These are phyloP conservation scores for Ambrosia artemisiifolia DNA, from an alignment of 129 eudicot genomes.

Conservation along the genomic window DNA sequence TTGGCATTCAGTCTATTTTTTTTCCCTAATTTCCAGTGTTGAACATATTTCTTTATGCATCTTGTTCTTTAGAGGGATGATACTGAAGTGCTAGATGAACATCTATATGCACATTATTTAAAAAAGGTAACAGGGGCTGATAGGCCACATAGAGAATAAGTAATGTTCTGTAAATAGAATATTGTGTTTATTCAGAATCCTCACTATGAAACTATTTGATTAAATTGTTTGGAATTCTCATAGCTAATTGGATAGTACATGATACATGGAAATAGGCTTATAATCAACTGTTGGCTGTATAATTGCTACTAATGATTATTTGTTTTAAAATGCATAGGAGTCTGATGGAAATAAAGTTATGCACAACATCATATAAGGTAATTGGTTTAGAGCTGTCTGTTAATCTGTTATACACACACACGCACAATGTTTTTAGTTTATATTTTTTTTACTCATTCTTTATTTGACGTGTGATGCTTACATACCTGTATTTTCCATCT, in stretches of 20 bases:
- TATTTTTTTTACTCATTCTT: not conserved
- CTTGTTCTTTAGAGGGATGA: constrained; percentile 69
- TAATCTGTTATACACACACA: not conserved
- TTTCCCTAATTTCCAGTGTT: not conserved
- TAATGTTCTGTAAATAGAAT: not conserved
- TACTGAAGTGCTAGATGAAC: constrained; percentile 84
- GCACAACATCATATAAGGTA: constrained; percentile 83
- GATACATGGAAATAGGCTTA: not conserved
- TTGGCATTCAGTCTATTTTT: constrained; percentile 1
- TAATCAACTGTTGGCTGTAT: not conserved
- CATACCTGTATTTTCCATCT: not conserved
- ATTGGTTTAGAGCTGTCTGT: not conserved
- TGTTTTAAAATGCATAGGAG: constrained; percentile 56
- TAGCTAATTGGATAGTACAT: not conserved
- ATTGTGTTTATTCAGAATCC: not conserved
- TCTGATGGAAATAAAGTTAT: constrained; percentile 88
- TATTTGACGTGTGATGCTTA: constrained; percentile 15
- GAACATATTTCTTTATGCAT: not conserved
- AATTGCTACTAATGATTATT: no score
- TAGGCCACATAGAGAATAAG: constrained; percentile 67
- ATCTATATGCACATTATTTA: constrained; percentile 66
- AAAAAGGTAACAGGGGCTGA: constrained; percentile 68
- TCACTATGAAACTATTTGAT: not conserved
- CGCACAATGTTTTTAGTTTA: not conserved
- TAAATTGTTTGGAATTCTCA: not conserved